Evolutionary conservation across 805 yeast species (phyloP).

Genomic region (Scheffersomyces spartinae): DNA sequence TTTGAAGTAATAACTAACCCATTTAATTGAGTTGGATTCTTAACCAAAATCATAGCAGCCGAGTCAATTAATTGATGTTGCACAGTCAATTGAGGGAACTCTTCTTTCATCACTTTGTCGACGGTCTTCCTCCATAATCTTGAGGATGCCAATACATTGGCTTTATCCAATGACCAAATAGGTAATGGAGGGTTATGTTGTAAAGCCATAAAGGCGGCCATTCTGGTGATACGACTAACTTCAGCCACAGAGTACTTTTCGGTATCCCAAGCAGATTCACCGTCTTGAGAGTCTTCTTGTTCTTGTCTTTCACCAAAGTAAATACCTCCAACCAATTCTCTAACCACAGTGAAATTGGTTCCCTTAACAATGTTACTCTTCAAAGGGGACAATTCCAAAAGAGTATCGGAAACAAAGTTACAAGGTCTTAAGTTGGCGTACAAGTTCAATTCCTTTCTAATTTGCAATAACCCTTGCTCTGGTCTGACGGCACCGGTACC

Average conservation of each 20-base stretch:
- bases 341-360: slow-evolving; percentile 83
- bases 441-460: slow-evolving; percentile 85
- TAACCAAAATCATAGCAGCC: slow-evolving; percentile 95
- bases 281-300: slow-evolving; percentile 57
- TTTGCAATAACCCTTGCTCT: slow-evolving; percentile 89
- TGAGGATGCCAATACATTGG: slow-evolving; percentile 92
- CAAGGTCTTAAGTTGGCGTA: slow-evolving; percentile 98
- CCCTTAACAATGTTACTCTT: slow-evolving; percentile 79
- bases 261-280: slow-evolving; percentile 82
- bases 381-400: slow-evolving; percentile 80
- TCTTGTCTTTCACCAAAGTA: slow-evolving; percentile 94
- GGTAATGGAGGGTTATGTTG: slow-evolving; percentile 93
- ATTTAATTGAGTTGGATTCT: slow-evolving; percentile 81
- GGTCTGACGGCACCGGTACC: slow-evolving; percentile 95
- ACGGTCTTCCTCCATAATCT: slow-evolving; percentile 95
- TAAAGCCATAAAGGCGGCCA: slow-evolving; percentile 95
- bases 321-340: slow-evolving; percentile 97
- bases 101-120: slow-evolving; percentile 68
- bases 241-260: slow-evolving; percentile 87
- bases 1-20: slow-evolving; percentile 89
- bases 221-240: slow-evolving; percentile 90
- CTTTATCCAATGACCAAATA: slow-evolving; percentile 93
- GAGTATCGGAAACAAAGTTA: slow-evolving; percentile 76
- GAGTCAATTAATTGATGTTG: slow-evolving; percentile 97
- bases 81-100: slow-evolving; percentile 79